Evolutionary conservation across 176 grass and related monocot genomes (phyloP).

Genomic region (Zoysia pacifica): DNA sequence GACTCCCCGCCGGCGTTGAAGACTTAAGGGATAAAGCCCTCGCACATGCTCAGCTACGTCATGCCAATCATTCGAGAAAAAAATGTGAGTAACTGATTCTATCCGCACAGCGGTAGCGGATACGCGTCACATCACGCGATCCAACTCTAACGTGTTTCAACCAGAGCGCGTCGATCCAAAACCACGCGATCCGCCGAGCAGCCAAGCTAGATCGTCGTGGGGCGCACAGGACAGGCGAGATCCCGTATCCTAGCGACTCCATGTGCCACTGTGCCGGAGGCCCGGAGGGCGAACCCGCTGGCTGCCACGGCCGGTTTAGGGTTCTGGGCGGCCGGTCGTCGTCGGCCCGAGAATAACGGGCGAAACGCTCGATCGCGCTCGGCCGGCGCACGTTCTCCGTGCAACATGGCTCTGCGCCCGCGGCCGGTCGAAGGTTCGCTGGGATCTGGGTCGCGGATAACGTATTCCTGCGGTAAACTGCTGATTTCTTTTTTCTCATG

Average conservation of each 20-base stretch:
- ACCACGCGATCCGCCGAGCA: conserved; percentile 8
- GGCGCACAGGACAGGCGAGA: background rate
- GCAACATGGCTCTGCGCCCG: conserved; percentile 26
- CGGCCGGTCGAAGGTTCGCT: background rate
- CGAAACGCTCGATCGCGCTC: background rate
- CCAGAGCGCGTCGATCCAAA: background rate
- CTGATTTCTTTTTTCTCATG: background rate
- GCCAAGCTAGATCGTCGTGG: conserved; percentile 30
- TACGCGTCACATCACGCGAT: background rate
- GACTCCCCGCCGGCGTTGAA: too few relatives aligned
- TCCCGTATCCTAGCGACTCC: conserved; percentile 6
- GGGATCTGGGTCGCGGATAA: background rate
- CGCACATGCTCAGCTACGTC: too few relatives aligned
- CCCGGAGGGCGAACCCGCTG: background rate
- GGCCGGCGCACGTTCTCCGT: conserved; percentile 21
- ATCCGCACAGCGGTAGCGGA: too few relatives aligned
- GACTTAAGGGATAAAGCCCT: too few relatives aligned
- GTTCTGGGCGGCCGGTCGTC: background rate
- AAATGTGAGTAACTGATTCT: too few relatives aligned
- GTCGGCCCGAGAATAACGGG: conserved; percentile 1
- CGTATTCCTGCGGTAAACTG: background rate
- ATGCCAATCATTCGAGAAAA: too few relatives aligned
- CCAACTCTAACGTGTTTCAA: background rate
- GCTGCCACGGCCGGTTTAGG: background rate
- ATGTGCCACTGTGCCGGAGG: conserved; percentile 1